Base-by-base conservation (phyloP, 2,329 filamentous ascomycete genomes). In the Scytalidium lignicola region DNA sequence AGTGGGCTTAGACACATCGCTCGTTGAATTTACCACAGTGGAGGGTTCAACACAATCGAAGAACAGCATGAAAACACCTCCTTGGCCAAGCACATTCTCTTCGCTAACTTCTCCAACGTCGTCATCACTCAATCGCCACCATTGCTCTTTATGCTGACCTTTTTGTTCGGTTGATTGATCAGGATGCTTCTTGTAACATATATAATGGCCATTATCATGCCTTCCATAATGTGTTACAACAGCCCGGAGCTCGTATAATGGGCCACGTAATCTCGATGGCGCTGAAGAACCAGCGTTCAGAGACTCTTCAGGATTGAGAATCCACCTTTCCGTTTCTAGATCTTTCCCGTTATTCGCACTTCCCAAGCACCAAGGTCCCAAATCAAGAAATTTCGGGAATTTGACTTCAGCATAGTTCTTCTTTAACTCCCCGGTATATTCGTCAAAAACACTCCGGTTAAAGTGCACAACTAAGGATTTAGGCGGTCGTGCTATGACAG, bases 171-270 rank as follows among this genome's bases (percentile, higher is more conserved):
- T 18, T 7, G 48, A 42, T 17, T 45, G 21, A 39, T 42, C 46
- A 1, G 80, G 75, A 60, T 89, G 85, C 60, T 86, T 88, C 46
- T 89, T 80, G 66, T 93, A 96, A 65, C 90, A 95, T 37, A 96
- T 83, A 59, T 99, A 97, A 69, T 99, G 93, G 0, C 93, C 93
- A 59, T 95, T 96, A 54, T 96, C 90, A 65, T 97, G 93, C 26
- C 87, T 78, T 3, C 93, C 93, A 53, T 87, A 88, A 64, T 97
- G 93, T 1, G 90, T 93, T 9, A 97, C 80, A 0, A 92, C 87
- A 23, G 91, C 90, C 47, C 86, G 81, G 15, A 97, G 73, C 62
- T 88, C 82, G 64, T 95, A 97, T 1, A 85, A 72, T 22, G 74
- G 75, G 2, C 82, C 80, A 0, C 70, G 70, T 8, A 80, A 69